A percentile compares a stretch with the other conserved stretches of the same genome.
Evolutionary conservation across 2,329 filamentous ascomycete genomes (phyloP).

Genomic region (Bimuria novae-zelandiae): DNA sequence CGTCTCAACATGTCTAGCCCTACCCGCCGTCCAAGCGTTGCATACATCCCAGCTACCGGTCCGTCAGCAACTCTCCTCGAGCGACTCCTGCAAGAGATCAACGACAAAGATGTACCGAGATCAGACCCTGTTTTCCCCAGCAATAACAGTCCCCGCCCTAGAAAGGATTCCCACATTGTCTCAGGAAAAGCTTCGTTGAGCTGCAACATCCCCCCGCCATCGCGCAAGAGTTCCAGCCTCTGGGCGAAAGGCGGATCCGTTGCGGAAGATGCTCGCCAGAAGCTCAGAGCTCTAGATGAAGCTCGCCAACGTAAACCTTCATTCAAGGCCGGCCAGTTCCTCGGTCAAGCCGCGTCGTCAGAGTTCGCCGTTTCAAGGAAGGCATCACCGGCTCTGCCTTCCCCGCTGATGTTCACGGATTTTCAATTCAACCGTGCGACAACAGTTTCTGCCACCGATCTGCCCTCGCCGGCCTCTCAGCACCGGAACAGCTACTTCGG

Average conservation of each 20-base stretch:
- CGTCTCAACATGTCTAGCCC: conserved; percentile 33
- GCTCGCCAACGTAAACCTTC: conserved; percentile 17
- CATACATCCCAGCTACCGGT: conserved; percentile 9
- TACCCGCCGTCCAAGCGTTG: conserved; percentile 11
- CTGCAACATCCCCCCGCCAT: conserved; percentile 2
- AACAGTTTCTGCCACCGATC: conserved; percentile 9
- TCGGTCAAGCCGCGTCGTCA: not conserved
- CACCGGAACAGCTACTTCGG: conserved; percentile 2
- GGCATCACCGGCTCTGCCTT: not conserved
- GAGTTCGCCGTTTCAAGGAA: conserved; percentile 1
- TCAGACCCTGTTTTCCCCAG: not conserved
- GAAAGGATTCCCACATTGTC: not conserved
- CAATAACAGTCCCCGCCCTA: not conserved
- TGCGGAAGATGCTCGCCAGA: conserved; percentile 29
- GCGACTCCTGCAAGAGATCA: conserved; percentile 35
- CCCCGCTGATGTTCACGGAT: conserved; percentile 19
- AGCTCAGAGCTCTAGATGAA: conserved; percentile 31
- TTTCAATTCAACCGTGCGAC: conserved; percentile 18
- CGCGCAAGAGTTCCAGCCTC: conserved; percentile 6
- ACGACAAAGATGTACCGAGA: conserved; percentile 8
- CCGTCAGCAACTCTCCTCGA: conserved; percentile 28
- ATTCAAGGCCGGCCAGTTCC: not conserved
- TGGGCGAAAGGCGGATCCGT: conserved; percentile 26
- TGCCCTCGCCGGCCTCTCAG: not conserved
- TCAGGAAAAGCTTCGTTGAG: not conserved